A percentile compares a stretch with the other conserved stretches of the same genome.
Conservation (phyloP, 805 yeast species). For the Kodamaea leandrae region DNA sequence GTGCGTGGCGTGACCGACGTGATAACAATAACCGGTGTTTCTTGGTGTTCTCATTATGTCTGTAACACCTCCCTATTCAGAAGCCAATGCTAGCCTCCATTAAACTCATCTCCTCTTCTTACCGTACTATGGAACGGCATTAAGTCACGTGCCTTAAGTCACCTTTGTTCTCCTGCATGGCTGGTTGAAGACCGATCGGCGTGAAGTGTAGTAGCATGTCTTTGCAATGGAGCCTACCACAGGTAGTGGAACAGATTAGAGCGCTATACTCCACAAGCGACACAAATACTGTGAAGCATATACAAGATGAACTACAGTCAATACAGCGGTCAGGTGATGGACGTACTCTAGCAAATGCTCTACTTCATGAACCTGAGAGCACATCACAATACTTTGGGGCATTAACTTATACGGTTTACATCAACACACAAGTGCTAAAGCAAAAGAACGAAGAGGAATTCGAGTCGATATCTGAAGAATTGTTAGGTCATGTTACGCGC, state of each 20-base stretch:
- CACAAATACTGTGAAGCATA: conserved; percentile 34
- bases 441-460: conserved; percentile 1
- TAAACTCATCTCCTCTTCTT: no score
- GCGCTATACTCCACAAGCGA: conserved; percentile 41
- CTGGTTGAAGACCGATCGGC: neutral
- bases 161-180: neutral
- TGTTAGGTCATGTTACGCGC: conserved; percentile 7
- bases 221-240: conserved; percentile 16
- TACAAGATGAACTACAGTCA: conserved; percentile 56
- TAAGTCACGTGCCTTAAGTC: neutral
- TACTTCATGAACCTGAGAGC: conserved; percentile 42
- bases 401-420: conserved; percentile 65
- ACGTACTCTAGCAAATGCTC: conserved; percentile 51
- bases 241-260: conserved; percentile 28
- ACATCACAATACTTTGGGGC: conserved; percentile 78
- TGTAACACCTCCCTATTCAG: no score
- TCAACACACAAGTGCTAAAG: conserved; percentile 31
- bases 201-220: neutral
- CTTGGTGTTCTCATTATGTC: no score
- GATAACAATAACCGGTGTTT: no score
- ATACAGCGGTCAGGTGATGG: conserved; percentile 60
- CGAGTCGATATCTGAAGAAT: conserved; percentile 5
- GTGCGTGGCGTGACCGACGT: conserved; percentile 1
- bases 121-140: no score
- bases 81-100: no score